These are phyloP conservation scores for Kickxella alabastrina DNA, from an alignment of 192 early-diverging fungal genomes.

Conservation along the genomic window DNA sequence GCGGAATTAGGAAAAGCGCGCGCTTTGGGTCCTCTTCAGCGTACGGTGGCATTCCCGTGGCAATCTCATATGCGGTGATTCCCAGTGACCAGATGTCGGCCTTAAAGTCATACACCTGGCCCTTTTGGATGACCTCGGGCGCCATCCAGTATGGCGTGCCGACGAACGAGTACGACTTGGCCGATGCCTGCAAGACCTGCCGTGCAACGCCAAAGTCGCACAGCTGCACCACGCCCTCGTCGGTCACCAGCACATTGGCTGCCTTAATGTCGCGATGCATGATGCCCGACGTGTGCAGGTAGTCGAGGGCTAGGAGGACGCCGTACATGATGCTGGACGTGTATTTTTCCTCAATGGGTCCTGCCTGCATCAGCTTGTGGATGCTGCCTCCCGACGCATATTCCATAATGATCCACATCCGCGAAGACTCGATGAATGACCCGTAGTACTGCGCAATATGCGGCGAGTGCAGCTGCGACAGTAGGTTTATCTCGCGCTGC, in stretches of 20 bases:
- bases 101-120: constrained; percentile 86
- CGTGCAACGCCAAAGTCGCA: constrained; percentile 97
- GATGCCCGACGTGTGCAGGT: constrained; percentile 90
- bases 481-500: constrained; percentile 86
- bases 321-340: constrained; percentile 87
- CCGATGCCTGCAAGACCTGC: constrained; percentile 66
- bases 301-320: constrained; percentile 81
- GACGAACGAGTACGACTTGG: constrained; percentile 89
- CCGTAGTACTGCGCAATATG: constrained; percentile 95
- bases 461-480: constrained; percentile 81
- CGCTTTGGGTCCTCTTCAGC: constrained; percentile 86
- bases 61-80: constrained; percentile 96
- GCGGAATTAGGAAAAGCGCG: constrained; percentile 84
- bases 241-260: constrained; percentile 90
- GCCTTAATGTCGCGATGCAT: constrained; percentile 99
- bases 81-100: constrained; percentile 99
- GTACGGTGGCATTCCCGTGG: constrained; percentile 91
- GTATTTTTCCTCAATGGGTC: constrained; percentile 83
- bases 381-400: constrained; percentile 94
- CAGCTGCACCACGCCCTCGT: constrained; percentile 84
- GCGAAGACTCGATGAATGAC: constrained; percentile 81
- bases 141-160: constrained; percentile 93
- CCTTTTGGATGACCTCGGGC: constrained; percentile 77
- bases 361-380: constrained; percentile 66
- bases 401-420: constrained; percentile 99